Percentiles rank a stretch among this genome's conserved stretches.
phyloP scores from a whole-genome alignment of 345 rosid genomes.

The Mangifera indica region DNA sequence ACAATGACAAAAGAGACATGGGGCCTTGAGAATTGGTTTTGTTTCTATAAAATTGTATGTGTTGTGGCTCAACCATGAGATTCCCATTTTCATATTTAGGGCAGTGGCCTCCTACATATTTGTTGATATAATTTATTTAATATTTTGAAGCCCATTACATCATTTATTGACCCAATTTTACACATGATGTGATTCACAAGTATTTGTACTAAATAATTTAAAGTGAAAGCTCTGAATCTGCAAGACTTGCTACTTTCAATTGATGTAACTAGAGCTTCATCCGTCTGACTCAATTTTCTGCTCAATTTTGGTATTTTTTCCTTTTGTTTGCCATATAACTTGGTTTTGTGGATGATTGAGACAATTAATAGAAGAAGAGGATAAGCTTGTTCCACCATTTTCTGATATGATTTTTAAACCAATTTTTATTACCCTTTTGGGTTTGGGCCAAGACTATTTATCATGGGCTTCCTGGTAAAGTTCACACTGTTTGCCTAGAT shows the following conservation, averaged over 20 bases:
- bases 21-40: slow-evolving; percentile 16
- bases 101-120: slow-evolving; percentile 37
- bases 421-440: no score
- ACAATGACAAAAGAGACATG: slow-evolving; percentile 25
- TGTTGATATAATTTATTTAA: background rate
- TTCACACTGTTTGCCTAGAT: no score
- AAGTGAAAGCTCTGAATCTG: background rate
- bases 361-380: no score
- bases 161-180: slow-evolving; percentile 9
- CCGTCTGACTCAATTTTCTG: background rate
- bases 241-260: background rate
- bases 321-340: no score
- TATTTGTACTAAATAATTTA: background rate
- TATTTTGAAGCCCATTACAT: slow-evolving; percentile 22
- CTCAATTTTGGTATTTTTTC: slow-evolving; percentile 1
- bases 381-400: no score
- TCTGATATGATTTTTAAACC: no score
- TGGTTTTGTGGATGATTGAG: no score
- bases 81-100: slow-evolving; percentile 27
- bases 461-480: no score
- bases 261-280: slow-evolving; percentile 8
- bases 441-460: no score
- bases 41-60: background rate
- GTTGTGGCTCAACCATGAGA: slow-evolving; percentile 35
- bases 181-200: background rate